phyloP scores from a whole-genome alignment of 2,329 filamentous ascomycete species.

The Daldinia sp. region DNA sequence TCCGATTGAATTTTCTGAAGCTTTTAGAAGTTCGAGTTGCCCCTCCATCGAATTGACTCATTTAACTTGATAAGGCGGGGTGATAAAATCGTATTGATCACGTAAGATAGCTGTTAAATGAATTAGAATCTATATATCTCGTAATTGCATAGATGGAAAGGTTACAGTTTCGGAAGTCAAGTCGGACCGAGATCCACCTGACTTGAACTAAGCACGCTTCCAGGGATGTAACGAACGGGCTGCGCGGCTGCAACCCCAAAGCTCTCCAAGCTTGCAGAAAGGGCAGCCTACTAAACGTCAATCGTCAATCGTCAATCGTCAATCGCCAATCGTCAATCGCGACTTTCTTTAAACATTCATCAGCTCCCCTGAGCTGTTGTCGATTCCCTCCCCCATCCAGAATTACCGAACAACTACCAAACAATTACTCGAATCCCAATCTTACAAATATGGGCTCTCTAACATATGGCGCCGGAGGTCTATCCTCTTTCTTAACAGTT shows the following conservation, averaged over 20 bases:
- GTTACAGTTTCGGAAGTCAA: background rate
- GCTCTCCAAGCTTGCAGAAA: slow-evolving; percentile 36
- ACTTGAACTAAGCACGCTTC: background rate
- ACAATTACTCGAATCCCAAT: background rate
- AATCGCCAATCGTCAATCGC: too few species aligned
- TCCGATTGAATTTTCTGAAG: slow-evolving; percentile 32
- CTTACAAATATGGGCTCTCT: slow-evolving; percentile 41
- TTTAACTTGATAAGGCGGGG: slow-evolving; percentile 3
- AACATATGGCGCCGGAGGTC: slow-evolving; percentile 41
- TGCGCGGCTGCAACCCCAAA: slow-evolving; percentile 24
- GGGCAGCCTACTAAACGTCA: slow-evolving; percentile 30
- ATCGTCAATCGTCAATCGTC: slow-evolving; percentile 33
- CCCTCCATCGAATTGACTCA: slow-evolving; percentile 42
- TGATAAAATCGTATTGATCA: slow-evolving; percentile 7
- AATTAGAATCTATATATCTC: background rate
- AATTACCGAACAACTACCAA: slow-evolving; percentile 23
- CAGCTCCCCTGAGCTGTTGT: slow-evolving; percentile 40
- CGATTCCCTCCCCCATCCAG: slow-evolving; percentile 14
- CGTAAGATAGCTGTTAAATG: slow-evolving; percentile 19
- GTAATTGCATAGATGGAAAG: background rate
- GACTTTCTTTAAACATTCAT: slow-evolving; percentile 31
- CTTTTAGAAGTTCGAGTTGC: slow-evolving; percentile 16
- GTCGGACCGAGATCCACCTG: slow-evolving; percentile 29
- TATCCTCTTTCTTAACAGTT: slow-evolving; percentile 42
- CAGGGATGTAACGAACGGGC: slow-evolving; percentile 15